A percentile compares a stretch with the other conserved stretches of the same genome.
Conservation (phyloP, 306 rosid species). For the Malus orientalis region DNA sequence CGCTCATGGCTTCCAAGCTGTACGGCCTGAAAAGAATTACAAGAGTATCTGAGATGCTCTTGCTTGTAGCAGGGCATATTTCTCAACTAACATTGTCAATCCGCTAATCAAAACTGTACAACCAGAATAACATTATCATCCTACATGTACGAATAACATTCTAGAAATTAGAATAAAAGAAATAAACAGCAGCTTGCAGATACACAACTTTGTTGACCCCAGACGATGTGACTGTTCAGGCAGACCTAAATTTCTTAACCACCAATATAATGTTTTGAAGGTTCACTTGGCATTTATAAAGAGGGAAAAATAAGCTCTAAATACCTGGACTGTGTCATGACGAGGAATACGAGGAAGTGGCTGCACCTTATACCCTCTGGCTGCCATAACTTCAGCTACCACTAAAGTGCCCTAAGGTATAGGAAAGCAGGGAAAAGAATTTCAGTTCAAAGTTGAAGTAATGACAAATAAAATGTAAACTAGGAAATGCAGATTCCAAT, state of each 20-base stretch:
- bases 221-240: neutral
- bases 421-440: conserved; percentile 6
- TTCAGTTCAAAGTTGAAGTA: conserved; percentile 12
- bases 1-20: conserved; percentile 70
- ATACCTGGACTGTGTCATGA: conserved; percentile 72
- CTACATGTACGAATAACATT: neutral
- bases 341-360: conserved; percentile 77
- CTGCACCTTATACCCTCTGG: conserved; percentile 76
- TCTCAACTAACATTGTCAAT: neutral
- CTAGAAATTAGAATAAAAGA: neutral
- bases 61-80: neutral
- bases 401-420: conserved; percentile 60
- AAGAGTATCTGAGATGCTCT: neutral
- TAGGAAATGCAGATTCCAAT: conserved; percentile 10
- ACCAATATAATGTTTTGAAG: neutral
- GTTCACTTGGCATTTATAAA: neutral
- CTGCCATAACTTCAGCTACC: conserved; percentile 83
- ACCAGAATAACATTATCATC: neutral
- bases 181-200: conserved; percentile 1
- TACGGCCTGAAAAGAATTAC: conserved; percentile 53
- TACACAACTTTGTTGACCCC: conserved; percentile 1
- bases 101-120: neutral
- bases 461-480: conserved; percentile 5
- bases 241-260: neutral
- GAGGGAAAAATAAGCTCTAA: conserved; percentile 2